phyloP scores from a whole-genome alignment of 202 grass and related monocot genomes.

The Setaria italica region DNA sequence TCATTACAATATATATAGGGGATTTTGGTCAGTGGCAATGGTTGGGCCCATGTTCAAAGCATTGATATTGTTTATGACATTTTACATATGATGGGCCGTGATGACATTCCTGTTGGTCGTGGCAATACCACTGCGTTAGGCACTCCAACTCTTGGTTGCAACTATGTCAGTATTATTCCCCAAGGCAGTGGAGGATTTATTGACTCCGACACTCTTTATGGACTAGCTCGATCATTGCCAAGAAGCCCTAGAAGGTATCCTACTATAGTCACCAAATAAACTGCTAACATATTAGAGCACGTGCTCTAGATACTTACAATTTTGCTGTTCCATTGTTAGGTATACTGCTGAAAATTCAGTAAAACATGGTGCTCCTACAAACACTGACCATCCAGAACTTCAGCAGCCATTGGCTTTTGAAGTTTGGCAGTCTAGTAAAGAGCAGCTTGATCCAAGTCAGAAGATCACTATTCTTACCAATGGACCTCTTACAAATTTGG shows the following conservation, averaged over 20 bases:
- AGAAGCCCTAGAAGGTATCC: conserved; percentile 78
- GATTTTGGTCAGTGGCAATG: conserved; percentile 71
- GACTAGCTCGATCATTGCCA: conserved; percentile 71
- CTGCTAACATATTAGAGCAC: neutral
- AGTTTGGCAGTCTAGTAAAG: conserved; percentile 69
- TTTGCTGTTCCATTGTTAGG: conserved; percentile 45
- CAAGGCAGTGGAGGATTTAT: conserved; percentile 77
- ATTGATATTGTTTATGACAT: conserved; percentile 78
- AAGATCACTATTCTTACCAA: conserved; percentile 72
- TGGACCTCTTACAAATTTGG: conserved; percentile 87
- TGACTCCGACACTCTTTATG: conserved; percentile 81
- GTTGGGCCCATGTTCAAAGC: conserved; percentile 73
- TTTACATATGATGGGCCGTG: conserved; percentile 86
- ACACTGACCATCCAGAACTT: conserved; percentile 65
- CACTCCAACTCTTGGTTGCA: conserved; percentile 62
- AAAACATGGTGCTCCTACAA: conserved; percentile 70
- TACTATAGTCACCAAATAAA: conserved; percentile 21
- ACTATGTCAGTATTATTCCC: conserved; percentile 68
- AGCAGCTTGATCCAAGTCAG: conserved; percentile 55
- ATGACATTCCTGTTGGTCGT: conserved; percentile 82
- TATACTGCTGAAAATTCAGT: conserved; percentile 76
- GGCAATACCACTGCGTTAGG: conserved; percentile 68
- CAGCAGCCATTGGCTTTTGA: conserved; percentile 68
- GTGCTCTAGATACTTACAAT: conserved; percentile 1
- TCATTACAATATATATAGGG: conserved; percentile 53